phyloP scores from a whole-genome alignment of 352 stramenopile species.

The Phytophthora lateralis region DNA sequence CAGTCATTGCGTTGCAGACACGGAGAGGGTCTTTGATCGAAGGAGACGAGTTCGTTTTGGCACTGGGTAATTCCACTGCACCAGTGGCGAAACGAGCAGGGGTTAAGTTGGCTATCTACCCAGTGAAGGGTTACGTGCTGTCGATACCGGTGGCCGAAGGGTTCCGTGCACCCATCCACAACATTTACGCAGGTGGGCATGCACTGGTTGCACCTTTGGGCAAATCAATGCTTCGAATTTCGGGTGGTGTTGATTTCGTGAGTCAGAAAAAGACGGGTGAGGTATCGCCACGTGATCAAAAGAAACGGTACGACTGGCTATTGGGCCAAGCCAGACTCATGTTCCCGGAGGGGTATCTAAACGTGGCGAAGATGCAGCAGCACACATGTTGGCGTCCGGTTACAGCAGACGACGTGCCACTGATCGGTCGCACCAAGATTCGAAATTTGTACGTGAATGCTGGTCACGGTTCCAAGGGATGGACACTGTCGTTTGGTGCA shows the following conservation, averaged over 20 bases:
- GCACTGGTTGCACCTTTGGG: slow-evolving; percentile 79
- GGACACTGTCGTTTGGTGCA: slow-evolving; percentile 84
- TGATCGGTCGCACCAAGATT: slow-evolving; percentile 82
- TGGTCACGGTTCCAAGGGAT: slow-evolving; percentile 85
- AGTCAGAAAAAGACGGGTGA: slow-evolving; percentile 57
- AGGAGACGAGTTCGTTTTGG: slow-evolving; percentile 87
- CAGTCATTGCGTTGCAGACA: slow-evolving; percentile 83
- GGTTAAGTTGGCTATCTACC: slow-evolving; percentile 82
- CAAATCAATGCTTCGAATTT: slow-evolving; percentile 71
- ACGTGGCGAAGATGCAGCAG: slow-evolving; percentile 76
- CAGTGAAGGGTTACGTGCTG: slow-evolving; percentile 88
- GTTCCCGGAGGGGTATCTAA: slow-evolving; percentile 83
- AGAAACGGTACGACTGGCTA: slow-evolving; percentile 83
- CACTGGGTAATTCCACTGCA: slow-evolving; percentile 79
- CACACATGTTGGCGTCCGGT: slow-evolving; percentile 86
- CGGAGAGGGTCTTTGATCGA: slow-evolving; percentile 83
- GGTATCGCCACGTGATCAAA: slow-evolving; percentile 67
- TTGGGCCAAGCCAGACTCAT: slow-evolving; percentile 74
- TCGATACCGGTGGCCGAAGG: slow-evolving; percentile 72
- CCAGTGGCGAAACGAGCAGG: slow-evolving; percentile 69
- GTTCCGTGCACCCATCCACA: slow-evolving; percentile 73
- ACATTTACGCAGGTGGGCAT: slow-evolving; percentile 82
- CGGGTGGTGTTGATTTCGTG: slow-evolving; percentile 80
- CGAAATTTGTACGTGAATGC: slow-evolving; percentile 87
- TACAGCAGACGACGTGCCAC: slow-evolving; percentile 82